Conservation (phyloP, 1,284 basidiomycete genomes). For the Apiotrichum akiyoshidainum region DNA sequence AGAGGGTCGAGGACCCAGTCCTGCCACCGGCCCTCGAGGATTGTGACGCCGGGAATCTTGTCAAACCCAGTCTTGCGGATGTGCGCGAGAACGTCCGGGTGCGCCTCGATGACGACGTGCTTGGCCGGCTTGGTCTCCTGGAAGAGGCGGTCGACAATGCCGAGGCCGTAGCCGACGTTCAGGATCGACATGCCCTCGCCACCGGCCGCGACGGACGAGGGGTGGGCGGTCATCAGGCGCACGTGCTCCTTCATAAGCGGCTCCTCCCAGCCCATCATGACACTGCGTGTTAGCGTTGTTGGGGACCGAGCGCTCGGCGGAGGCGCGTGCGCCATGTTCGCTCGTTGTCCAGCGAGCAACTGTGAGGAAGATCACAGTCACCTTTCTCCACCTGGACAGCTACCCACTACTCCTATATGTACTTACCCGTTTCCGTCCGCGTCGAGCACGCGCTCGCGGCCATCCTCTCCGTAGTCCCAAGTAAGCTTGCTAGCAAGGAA, state of each 20-base stretch:
- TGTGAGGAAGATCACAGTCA: too few relatives aligned
- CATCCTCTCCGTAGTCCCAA: slow-evolving; percentile 68
- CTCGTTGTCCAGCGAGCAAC: too few relatives aligned
- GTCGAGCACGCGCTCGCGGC: slow-evolving; percentile 62
- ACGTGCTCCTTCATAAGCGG: slow-evolving; percentile 60
- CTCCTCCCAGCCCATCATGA: slow-evolving; percentile 96
- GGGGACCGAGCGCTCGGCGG: slow-evolving; percentile 16
- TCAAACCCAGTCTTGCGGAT: slow-evolving; percentile 76
- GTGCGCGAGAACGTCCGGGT: slow-evolving; percentile 79
- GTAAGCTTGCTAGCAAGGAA: slow-evolving; percentile 71
- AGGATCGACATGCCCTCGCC: slow-evolving; percentile 63
- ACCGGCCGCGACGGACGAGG: slow-evolving; percentile 47
- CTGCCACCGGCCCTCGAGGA: slow-evolving; percentile 91
- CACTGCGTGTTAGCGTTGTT: slow-evolving; percentile 41
- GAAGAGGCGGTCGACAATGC: slow-evolving; percentile 84
- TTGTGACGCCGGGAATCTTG: slow-evolving; percentile 68
- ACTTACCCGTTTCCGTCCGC: slow-evolving; percentile 67
- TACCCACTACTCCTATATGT: too few relatives aligned
- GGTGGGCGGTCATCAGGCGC: slow-evolving; percentile 60
- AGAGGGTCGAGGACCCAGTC: slow-evolving; percentile 61
- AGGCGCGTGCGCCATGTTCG: too few relatives aligned
- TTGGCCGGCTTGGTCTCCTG: slow-evolving; percentile 58
- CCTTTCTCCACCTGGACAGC: background rate
- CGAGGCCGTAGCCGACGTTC: slow-evolving; percentile 92
- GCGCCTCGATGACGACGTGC: slow-evolving; percentile 93